Evolutionary conservation across 495 filamentous ascomycete genomes (phyloP), one percentile per base, ranked within the genome.

Genomic region (Trichoderma virens): DNA sequence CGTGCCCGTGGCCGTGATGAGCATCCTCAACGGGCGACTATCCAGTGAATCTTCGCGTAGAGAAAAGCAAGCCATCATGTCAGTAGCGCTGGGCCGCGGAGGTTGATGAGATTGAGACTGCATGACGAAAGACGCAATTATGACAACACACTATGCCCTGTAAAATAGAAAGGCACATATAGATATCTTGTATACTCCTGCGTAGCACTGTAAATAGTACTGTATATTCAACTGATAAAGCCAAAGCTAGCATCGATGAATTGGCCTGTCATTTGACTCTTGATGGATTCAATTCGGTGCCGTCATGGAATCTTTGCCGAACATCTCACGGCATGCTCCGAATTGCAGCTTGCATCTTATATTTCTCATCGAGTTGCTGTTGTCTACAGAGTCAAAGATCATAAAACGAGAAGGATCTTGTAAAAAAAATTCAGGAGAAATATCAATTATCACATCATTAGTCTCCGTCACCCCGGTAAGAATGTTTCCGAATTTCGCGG

Each of bases 1-100:
- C 60, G 75, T 71, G 59, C 82, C 81, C 67, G 83, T 83, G 45
- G 81, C 75, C 31, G 79, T 77, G n/a, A 85, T 71, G 25, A 85
- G 72, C 18, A 85, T 74, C 45, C 74, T 80, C 25, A 85, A 69
- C 35, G 77, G 78, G 35, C 61, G 61, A 30, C 35, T 30, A 5
- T 25, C 38, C 5, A 41, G 38, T 5, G 59, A 39, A 3, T 35
- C n/a, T 23, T 62, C 61, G 27, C 20, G 7, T 9, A 62, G 27
- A 4, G 34, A 62, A 5, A 34, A 62, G 9, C 20, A 27, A 5
- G 38, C 25, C 51, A 56, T 56, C 25, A 28, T 28, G 27, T 56
- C 51, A 56, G 51, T 28, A 16, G 23, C 18, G 23, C 51, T 30
- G 23, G 25, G 27, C 20, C 51, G 51, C 27, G 7, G 23, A 11